These are phyloP conservation scores for Xylariaceae sp. DNA, from an alignment of 2,329 filamentous ascomycete species.

Conservation along the genomic window DNA sequence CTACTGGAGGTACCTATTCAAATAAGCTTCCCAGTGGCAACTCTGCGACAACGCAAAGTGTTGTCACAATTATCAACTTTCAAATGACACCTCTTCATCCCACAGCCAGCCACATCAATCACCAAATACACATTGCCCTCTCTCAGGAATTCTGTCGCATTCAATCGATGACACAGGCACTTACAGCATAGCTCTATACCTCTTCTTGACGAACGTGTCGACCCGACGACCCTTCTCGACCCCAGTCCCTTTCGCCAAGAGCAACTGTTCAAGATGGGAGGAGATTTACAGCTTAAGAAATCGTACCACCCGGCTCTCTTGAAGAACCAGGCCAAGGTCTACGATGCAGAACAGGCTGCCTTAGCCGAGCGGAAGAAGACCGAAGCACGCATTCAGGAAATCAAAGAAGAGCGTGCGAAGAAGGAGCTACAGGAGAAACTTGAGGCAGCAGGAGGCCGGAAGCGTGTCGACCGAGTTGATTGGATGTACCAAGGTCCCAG, in stretches of 20 bases:
- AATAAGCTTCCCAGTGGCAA: too few species aligned
- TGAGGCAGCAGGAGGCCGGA: conserved; percentile 84
- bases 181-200: background rate
- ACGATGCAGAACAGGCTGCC: conserved; percentile 76
- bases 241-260: background rate
- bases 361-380: conserved; percentile 94
- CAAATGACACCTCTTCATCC: too few species aligned
- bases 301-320: conserved; percentile 92
- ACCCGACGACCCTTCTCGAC: background rate
- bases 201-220: background rate
- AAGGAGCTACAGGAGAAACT: conserved; percentile 91
- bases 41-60: too few species aligned
- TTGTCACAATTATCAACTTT: too few species aligned
- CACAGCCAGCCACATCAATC: too few species aligned
- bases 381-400: conserved; percentile 88
- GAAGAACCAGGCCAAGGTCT: conserved; percentile 89
- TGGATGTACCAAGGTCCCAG: conserved; percentile 98
- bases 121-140: too few species aligned
- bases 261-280: conserved; percentile 69
- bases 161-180: too few species aligned
- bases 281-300: conserved; percentile 91
- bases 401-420: conserved; percentile 89
- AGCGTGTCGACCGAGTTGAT: conserved; percentile 82
- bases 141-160: too few species aligned
- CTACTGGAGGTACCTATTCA: too few species aligned